Base-by-base conservation (phyloP, 139 green algal genomes). In the Pleodorina starrii region DNA sequence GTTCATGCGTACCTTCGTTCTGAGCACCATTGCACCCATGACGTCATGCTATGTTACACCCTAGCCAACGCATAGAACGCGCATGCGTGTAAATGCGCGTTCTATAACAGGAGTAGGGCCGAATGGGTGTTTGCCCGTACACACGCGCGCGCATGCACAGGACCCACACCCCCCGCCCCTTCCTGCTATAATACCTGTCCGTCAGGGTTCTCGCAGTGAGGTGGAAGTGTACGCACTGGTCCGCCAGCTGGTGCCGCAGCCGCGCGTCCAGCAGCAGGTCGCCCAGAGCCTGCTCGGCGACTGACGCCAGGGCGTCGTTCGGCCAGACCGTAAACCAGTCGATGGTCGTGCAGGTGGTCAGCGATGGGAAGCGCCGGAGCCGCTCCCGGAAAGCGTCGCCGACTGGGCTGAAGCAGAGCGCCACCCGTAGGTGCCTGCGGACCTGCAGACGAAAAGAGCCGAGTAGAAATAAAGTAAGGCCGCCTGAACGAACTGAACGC, bases 341-440 rank as follows among this genome's bases (percentile, higher is more conserved):
- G 72, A 97, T 95, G 27, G 94, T 97, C 38, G 91, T 95, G 93
- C 94, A 97, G 77, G 94, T 97, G 87, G 96, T 92, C 5, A 97
- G 93, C 2, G 94, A 95, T 9, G 95, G 95, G 91, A 97, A 97
- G 60, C 91, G 93, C 57, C 94, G 90, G 79, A 97, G 93, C 12
- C 94, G 94, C 50, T 96, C 94, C 3, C 94, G 81, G 90, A 97
- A 97, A 29, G 91, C 93, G n/a, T 94, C 92, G 9, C 95, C 94
- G 21, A 97, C 93, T 32, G 93, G 94, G 43, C 74, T 92, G 94
- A 97, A 96, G 88, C 91, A 94, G 25, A 97, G 88, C 57, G 94
- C 94, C 35, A 97, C 89, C 79, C 95, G 94, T 38, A 97, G 93
- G 91, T 97, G 92, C 43, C 88, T 87, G 4, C 91, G 89, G 1